Evolutionary conservation across 495 filamentous ascomycete species (phyloP).

Genomic region (Rhypophila decipiens): DNA sequence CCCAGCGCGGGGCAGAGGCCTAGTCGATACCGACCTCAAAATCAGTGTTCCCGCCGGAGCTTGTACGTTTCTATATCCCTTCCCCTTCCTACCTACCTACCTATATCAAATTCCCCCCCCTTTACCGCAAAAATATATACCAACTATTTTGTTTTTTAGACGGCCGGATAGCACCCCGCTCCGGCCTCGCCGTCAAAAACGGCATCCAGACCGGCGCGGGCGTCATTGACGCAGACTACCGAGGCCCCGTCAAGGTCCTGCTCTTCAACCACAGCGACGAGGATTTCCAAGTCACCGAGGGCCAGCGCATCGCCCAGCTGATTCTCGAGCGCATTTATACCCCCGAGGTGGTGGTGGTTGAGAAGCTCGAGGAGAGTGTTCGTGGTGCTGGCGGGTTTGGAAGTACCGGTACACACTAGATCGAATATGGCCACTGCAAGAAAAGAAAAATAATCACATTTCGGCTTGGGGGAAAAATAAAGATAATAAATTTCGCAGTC

Average conservation of each 20-base stretch:
- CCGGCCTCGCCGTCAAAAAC: slow-evolving; percentile 85
- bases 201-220: slow-evolving; percentile 93
- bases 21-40: slow-evolving; percentile 84
- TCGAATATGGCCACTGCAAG: not conserved
- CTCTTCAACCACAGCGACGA: slow-evolving; percentile 84
- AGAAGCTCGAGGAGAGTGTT: slow-evolving; percentile 83
- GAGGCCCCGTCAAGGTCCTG: slow-evolving; percentile 86
- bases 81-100: not conserved
- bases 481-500: too few relatives aligned
- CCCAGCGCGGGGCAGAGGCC: slow-evolving; percentile 71
- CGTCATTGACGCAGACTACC: slow-evolving; percentile 96
- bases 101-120: too few relatives aligned
- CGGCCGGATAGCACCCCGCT: slow-evolving; percentile 85
- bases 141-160: slow-evolving; percentile 42
- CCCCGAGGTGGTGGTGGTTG: slow-evolving; percentile 80
- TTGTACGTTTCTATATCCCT: slow-evolving; percentile 52
- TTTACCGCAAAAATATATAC: not conserved
- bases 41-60: slow-evolving; percentile 84
- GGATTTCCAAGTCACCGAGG: slow-evolving; percentile 76
- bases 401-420: slow-evolving; percentile 65
- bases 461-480: too few relatives aligned
- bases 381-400: slow-evolving; percentile 90
- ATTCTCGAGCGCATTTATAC: slow-evolving; percentile 91
- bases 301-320: slow-evolving; percentile 88
- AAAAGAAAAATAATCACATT: not conserved